These are phyloP conservation scores for Proliferodiscus dingleyae DNA, from an alignment of 2,329 filamentous ascomycete species.

Conservation along the genomic window DNA sequence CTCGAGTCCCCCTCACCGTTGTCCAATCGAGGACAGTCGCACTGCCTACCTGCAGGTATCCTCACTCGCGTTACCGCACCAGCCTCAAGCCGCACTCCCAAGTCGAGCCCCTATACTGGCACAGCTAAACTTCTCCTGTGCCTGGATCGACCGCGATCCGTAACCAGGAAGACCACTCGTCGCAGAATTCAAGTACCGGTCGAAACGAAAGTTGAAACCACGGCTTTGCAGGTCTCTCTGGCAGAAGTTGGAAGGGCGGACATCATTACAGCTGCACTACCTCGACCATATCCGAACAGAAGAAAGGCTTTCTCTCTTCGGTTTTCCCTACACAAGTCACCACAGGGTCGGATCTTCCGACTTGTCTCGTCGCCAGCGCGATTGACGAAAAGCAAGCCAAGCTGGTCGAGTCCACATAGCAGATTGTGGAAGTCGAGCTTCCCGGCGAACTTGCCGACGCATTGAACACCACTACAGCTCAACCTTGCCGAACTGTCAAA, in stretches of 20 bases:
- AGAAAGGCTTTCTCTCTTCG: background rate
- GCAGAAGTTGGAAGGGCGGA: background rate
- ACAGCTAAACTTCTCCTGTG: too few relatives aligned
- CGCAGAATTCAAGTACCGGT: background rate
- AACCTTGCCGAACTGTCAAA: slow-evolving; percentile 19
- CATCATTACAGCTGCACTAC: slow-evolving; percentile 4
- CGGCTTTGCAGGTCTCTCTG: background rate
- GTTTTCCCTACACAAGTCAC: background rate
- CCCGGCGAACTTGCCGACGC: slow-evolving; percentile 7
- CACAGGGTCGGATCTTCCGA: too few relatives aligned
- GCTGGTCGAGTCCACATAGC: background rate
- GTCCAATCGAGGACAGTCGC: slow-evolving; percentile 13
- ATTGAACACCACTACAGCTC: slow-evolving; percentile 10
- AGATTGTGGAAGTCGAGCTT: background rate
- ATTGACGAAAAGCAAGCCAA: background rate
- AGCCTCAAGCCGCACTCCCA: slow-evolving; percentile 6
- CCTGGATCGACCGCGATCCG: too few relatives aligned
- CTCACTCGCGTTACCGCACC: slow-evolving; percentile 11
- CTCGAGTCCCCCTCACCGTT: slow-evolving; percentile 1
- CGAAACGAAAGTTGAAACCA: slow-evolving; percentile 6
- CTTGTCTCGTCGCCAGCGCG: background rate
- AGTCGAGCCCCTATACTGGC: slow-evolving; percentile 14
- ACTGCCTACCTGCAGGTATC: slow-evolving; percentile 15
- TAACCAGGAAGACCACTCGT: background rate
- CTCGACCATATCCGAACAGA: background rate